Conservation (phyloP, 176 grass and related monocot species). For the Urochloa ruziziensis region DNA sequence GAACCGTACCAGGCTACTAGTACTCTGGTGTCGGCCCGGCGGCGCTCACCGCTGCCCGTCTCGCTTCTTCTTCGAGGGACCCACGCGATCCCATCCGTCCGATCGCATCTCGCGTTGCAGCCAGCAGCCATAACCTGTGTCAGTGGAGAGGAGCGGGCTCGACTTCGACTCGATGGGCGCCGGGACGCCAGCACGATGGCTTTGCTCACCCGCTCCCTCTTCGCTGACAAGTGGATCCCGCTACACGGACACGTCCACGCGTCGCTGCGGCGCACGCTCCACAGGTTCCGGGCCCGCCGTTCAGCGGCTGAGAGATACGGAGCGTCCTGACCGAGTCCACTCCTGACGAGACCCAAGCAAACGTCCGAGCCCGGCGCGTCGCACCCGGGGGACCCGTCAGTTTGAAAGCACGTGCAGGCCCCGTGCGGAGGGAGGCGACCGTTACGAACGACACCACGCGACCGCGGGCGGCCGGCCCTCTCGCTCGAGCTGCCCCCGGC, state of each 20-base stretch:
- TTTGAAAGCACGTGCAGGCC: constrained; percentile 25
- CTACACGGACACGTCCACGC: background rate
- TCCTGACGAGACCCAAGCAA: background rate
- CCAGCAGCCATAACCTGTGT: background rate
- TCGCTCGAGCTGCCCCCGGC: background rate
- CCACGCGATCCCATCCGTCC: constrained; percentile 7
- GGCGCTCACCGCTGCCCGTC: background rate
- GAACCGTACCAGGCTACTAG: background rate
- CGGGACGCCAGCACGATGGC: background rate
- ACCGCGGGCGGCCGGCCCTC: background rate
- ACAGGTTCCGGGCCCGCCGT: background rate
- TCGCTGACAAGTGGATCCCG: background rate
- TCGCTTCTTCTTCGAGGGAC: background rate
- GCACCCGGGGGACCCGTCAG: too few relatives aligned
- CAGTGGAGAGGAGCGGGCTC: background rate
- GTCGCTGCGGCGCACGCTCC: background rate
- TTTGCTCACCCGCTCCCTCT: background rate
- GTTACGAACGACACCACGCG: constrained; percentile 38
- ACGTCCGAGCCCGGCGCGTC: background rate
- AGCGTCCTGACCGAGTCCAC: background rate
- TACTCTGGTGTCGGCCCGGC: background rate
- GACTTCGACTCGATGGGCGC: background rate
- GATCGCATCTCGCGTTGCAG: background rate
- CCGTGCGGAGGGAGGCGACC: constrained; percentile 18
- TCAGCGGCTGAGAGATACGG: background rate